Evolutionary conservation across 768 basidiomycete genomes (phyloP).

Genomic region (Tulasnella sp.): DNA sequence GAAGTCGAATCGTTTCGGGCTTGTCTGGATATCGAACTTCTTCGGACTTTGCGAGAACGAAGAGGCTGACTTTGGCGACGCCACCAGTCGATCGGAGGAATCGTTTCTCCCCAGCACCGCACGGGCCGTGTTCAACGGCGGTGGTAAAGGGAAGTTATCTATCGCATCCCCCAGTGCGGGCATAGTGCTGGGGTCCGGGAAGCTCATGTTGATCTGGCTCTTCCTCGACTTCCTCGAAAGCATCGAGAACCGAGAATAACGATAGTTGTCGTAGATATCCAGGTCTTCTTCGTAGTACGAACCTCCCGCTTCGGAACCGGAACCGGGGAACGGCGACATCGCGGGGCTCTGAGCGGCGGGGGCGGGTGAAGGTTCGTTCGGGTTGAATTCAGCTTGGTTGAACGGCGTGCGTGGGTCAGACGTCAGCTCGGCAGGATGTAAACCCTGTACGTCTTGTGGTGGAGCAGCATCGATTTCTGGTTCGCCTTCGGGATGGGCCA

Average conservation of each 20-base stretch:
- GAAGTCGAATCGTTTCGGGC: slow-evolving; percentile 2
- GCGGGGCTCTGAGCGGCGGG: neutral
- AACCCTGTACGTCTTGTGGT: neutral
- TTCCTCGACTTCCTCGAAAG: slow-evolving; percentile 25
- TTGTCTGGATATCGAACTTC: neutral
- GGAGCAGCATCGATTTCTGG: neutral
- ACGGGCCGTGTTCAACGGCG: neutral
- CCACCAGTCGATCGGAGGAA: neutral
- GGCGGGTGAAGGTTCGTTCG: neutral
- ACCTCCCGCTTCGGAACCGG: slow-evolving; percentile 21
- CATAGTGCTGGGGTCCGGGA: neutral
- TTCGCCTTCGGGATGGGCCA: neutral
- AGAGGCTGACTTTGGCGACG: slow-evolving; percentile 18
- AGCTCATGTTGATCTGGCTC: slow-evolving; percentile 5
- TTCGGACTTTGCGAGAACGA: neutral
- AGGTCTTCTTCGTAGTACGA: slow-evolving; percentile 25
- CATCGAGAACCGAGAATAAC: slow-evolving; percentile 29
- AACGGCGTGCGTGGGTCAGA: neutral
- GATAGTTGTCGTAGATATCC: slow-evolving; percentile 31
- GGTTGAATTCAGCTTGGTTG: neutral
- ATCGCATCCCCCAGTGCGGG: neutral
- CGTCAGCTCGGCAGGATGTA: neutral
- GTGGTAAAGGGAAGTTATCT: neutral
- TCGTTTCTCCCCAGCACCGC: neutral
- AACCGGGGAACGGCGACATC: neutral